These are phyloP conservation scores for Paecilomyces niveus DNA, from an alignment of 2,329 filamentous ascomycete species.

Conservation along the genomic window DNA sequence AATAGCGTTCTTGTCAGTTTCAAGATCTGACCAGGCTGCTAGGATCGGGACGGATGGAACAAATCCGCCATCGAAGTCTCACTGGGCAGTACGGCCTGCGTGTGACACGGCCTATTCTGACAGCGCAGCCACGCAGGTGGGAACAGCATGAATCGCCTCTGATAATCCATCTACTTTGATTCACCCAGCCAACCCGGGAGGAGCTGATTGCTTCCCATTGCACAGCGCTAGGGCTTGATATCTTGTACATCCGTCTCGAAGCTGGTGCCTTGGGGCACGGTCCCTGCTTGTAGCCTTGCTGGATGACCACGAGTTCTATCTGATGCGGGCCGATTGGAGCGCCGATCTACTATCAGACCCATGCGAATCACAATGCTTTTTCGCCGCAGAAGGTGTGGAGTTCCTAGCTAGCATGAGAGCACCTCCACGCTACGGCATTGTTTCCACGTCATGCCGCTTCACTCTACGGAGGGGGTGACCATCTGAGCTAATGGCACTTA, in stretches of 20 bases:
- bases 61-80: background rate
- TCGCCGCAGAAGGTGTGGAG: background rate
- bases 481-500: background rate
- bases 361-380: background rate
- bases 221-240: background rate
- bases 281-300: background rate
- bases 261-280: background rate
- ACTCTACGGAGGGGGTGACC: background rate
- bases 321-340: background rate
- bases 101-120: background rate
- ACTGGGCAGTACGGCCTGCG: background rate
- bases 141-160: background rate
- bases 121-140: background rate
- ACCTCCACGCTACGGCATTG: background rate
- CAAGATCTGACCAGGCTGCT: background rate
- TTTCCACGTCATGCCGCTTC: background rate
- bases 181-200: background rate
- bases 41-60: background rate
- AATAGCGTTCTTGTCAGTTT: background rate
- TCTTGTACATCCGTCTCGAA: background rate
- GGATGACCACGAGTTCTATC: background rate
- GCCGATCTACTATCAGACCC: background rate
- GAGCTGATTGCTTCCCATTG: background rate
- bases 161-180: background rate
- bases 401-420: background rate